phyloP scores from a whole-genome alignment of 495 filamentous ascomycete genomes.

The Copromyces sp. region DNA sequence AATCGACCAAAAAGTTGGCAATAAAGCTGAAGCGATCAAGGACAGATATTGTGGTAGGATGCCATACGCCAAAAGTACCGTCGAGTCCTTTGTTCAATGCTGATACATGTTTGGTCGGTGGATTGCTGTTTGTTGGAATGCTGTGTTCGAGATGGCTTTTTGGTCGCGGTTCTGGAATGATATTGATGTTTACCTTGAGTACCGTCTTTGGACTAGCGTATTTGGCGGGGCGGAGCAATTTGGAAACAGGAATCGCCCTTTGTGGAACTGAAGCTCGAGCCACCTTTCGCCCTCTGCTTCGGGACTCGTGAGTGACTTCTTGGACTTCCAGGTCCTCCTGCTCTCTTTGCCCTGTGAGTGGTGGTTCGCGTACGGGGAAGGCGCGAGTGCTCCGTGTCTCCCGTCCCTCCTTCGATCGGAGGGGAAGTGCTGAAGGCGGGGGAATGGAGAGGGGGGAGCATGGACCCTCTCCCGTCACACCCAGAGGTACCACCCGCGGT shows the following conservation, averaged over 20 bases:
- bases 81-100: not conserved
- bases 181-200: conserved; percentile 14
- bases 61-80: not conserved
- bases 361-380: not conserved
- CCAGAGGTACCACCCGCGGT: not conserved
- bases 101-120: not conserved
- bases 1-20: not conserved
- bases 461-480: not conserved
- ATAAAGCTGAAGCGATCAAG: not conserved
- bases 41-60: not conserved
- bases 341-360: not conserved
- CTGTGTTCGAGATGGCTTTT: not conserved
- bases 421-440: not conserved
- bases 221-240: not conserved
- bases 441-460: not conserved
- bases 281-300: not conserved
- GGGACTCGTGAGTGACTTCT: not conserved
- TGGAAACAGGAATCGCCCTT: not conserved
- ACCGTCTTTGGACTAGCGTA: conserved; percentile 9
- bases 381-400: not conserved
- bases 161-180: not conserved
- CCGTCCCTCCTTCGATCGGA: not conserved
- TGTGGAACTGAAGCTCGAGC: not conserved
- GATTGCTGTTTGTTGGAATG: not conserved
- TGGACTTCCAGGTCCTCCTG: not conserved